Evolutionary conservation across 2,329 filamentous ascomycete genomes (phyloP).

Genomic region (Scedosporium apiospermum): DNA sequence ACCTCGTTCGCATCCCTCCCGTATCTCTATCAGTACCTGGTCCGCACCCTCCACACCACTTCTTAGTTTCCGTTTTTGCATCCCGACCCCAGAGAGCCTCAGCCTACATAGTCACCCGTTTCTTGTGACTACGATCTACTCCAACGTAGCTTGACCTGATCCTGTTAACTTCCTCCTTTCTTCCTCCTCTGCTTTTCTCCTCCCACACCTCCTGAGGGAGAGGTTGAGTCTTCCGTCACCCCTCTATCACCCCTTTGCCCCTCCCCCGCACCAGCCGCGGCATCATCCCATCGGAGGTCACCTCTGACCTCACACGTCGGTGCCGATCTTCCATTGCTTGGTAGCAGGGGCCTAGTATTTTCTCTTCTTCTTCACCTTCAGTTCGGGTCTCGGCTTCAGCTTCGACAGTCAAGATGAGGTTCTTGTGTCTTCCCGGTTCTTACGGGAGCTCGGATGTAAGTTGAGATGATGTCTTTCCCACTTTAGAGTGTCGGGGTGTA

Average conservation of each 20-base stretch:
- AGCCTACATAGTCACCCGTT: neutral
- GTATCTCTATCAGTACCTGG: neutral
- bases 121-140: neutral
- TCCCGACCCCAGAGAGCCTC: neutral
- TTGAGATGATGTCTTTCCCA: slow-evolving; percentile 7
- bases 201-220: neutral
- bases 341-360: neutral
- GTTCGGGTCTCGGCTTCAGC: neutral
- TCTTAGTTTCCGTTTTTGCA: neutral
- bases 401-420: slow-evolving; percentile 33
- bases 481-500: neutral
- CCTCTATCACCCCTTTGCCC: too few relatives aligned
- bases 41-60: neutral
- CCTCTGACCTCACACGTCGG: neutral
- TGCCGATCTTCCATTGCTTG: neutral
- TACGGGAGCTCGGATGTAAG: slow-evolving; percentile 46
- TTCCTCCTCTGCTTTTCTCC: neutral
- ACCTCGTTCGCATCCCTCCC: neutral
- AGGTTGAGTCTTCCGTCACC: too few relatives aligned
- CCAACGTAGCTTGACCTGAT: neutral
- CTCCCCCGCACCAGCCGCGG: neutral
- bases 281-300: neutral
- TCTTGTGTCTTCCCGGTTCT: slow-evolving; percentile 47
- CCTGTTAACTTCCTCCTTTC: too few relatives aligned
- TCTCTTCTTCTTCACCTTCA: neutral